phyloP scores from a whole-genome alignment of 2,329 filamentous ascomycete species.

The Verticillium zaregamsianum region DNA sequence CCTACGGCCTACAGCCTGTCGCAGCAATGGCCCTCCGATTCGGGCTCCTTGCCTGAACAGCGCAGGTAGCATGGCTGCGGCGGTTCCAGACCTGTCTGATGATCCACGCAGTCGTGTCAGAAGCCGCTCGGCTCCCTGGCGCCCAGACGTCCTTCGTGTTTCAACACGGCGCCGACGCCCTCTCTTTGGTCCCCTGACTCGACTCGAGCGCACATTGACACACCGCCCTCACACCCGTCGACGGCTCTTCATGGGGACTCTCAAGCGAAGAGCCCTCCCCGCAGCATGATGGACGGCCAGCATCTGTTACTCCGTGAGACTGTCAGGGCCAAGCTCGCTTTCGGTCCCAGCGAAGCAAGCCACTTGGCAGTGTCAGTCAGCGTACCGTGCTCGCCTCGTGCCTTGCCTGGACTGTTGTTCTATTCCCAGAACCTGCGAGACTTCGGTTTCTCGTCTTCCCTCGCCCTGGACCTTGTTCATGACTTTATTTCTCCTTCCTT shows the following conservation, averaged over 20 bases:
- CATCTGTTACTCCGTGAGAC: background rate
- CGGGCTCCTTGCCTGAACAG: background rate
- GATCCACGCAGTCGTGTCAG: constrained; percentile 9
- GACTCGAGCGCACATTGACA: background rate
- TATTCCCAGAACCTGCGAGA: background rate
- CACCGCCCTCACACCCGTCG: background rate
- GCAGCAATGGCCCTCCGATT: background rate
- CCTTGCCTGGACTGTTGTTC: background rate
- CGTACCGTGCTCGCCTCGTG: background rate
- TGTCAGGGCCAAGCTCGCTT: background rate
- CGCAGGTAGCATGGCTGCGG: background rate
- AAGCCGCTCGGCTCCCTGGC: constrained; percentile 2
- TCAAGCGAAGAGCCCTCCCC: background rate
- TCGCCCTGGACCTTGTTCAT: background rate
- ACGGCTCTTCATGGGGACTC: background rate
- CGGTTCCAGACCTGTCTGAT: constrained; percentile 15
- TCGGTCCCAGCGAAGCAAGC: background rate
- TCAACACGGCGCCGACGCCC: background rate
- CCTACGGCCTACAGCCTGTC: background rate
- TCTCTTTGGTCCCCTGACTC: background rate
- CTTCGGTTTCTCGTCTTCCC: background rate
- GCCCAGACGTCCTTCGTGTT: background rate
- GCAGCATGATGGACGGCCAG: background rate
- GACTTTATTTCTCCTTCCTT: background rate
- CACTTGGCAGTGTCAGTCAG: background rate